Base-by-base conservation (phyloP, 352 stramenopile genomes). In the Peronospora tabacina region DNA sequence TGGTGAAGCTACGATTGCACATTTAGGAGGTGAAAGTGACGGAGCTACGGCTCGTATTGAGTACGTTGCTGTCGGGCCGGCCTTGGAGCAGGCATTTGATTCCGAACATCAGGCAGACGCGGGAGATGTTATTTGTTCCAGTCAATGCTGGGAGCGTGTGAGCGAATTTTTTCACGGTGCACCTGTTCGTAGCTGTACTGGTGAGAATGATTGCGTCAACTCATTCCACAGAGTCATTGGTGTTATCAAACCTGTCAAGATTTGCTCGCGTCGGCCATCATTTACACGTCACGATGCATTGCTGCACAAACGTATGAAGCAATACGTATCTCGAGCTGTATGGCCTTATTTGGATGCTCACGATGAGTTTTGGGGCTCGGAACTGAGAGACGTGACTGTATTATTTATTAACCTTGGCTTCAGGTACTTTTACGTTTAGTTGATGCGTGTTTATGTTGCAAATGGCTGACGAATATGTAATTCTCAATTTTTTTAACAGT, bases 371-470 rank as follows among this genome's bases (percentile, higher is more conserved):
- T 97, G 90, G 90, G 88, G 82, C 15, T 95, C 86, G 2, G 90
- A 97, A 49, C 52, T 97, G 12, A 70, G 90, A 7, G 85, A 95
- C 15, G 85, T 97, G 17, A 95, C 82, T 1, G 85, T 96, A 28
- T 65, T 97, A 51, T 97, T 97, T 63, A 94, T 97, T 50, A 97
- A 97, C 49, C 68, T 97, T 3, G 91, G 91, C 39, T 94, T 97
- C 52, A 80, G 80, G 59, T 85, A 85, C 32, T 53, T 19, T 32
- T 11, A 29, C 10, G 4, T 10, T 7, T 26, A 15, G 19, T 5
- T 26, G 2, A 32, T 37, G 29, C 32, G 40, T 13, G 9, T 1
- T 12, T 32, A 3, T 1, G 7, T 32, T 12, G 3, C 12, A 32
- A 32, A 19, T 22, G 30, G 32, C 36, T 50, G 41, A 55, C 11